Evolutionary conservation across 768 basidiomycete genomes (phyloP).

Genomic region (Mycena galopus): DNA sequence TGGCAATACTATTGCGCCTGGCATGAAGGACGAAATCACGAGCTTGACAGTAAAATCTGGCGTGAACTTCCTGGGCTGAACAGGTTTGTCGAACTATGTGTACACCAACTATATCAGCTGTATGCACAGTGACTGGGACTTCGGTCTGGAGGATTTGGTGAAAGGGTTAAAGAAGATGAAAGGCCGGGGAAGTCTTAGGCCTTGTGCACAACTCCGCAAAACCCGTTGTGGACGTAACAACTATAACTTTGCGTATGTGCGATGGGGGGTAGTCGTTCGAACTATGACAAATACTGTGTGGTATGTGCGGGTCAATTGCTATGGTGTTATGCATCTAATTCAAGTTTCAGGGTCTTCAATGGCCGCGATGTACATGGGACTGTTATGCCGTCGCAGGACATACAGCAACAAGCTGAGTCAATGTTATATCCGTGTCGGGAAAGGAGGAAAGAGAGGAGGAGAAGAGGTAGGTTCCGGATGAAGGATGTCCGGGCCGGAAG

Average conservation of each 20-base stretch:
- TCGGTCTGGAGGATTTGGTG: background rate
- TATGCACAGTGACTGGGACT: background rate
- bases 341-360: background rate
- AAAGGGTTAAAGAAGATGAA: background rate
- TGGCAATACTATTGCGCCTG: background rate
- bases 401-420: no score
- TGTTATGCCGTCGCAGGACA: no score
- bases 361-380: conserved; percentile 6
- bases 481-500: no score
- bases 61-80: background rate
- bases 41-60: background rate
- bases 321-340: background rate
- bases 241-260: conserved; percentile 1
- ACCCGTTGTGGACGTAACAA: background rate
- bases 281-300: conserved; percentile 6
- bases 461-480: no score
- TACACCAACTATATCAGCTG: background rate
- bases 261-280: background rate
- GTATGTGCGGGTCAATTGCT: background rate
- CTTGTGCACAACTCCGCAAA: background rate
- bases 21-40: background rate
- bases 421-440: no score
- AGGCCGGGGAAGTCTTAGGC: background rate
- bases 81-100: background rate
- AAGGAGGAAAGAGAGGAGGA: no score